Evolutionary conservation across 371 early-diverging fungal genomes (phyloP).

Genomic region (Mortierella sp.): DNA sequence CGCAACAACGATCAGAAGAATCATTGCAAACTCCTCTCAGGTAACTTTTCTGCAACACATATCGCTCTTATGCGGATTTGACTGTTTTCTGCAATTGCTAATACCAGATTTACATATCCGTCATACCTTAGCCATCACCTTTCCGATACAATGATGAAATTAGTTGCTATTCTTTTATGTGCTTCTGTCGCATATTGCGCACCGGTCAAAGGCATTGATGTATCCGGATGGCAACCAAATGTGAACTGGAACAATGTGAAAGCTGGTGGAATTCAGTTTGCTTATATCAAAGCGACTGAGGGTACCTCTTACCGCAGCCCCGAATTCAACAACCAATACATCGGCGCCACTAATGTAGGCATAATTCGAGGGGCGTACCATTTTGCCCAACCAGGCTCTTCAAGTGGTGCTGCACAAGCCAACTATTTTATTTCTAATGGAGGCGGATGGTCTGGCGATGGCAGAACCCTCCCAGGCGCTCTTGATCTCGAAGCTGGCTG

Average conservation of each 20-base stretch:
- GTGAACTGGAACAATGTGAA: conserved; percentile 28
- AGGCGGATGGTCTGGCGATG: conserved; percentile 47
- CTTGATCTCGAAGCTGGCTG: conserved; percentile 29
- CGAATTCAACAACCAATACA: conserved; percentile 23
- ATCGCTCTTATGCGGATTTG: too few relatives aligned
- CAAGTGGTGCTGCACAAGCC: conserved; percentile 41
- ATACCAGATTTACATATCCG: too few relatives aligned
- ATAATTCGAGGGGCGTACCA: conserved; percentile 49
- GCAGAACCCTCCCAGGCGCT: conserved; percentile 46
- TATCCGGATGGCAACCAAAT: conserved; percentile 25
- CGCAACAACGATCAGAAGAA: too few relatives aligned
- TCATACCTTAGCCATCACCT: too few relatives aligned
- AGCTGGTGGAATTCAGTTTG: conserved; percentile 26
- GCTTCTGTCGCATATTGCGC: conserved; percentile 13
- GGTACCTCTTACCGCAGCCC: conserved; percentile 28
- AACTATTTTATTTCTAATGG: conserved; percentile 39
- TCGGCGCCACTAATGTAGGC: conserved; percentile 29
- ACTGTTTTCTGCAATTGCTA: too few relatives aligned
- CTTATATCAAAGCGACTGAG: conserved; percentile 47
- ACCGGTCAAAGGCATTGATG: conserved; percentile 28
- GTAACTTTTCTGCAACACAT: too few relatives aligned
- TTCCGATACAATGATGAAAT: conserved; percentile 7
- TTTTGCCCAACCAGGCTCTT: conserved; percentile 40
- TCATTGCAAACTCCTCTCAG: too few relatives aligned
- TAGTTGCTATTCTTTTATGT: conserved; percentile 1